Evolutionary conservation across 1,284 basidiomycete genomes (phyloP), one percentile per base, ranked within the genome.

Genomic region (Leccinum insigne): DNA sequence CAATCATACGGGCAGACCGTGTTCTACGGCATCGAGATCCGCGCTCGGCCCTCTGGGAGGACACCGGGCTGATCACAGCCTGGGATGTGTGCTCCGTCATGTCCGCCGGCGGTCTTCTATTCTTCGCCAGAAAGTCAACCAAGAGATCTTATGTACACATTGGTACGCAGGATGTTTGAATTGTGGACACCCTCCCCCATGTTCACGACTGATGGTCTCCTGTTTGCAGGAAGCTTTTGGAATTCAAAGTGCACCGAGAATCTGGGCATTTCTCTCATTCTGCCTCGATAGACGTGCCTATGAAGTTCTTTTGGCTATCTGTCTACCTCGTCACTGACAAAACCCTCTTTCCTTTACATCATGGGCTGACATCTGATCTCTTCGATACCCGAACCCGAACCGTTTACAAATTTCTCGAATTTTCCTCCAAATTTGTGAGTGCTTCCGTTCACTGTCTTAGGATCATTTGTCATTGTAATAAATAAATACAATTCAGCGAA

Each of bases 351-450:
- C 38, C 32, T 64, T 13, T 60, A 65, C 35, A 21, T 61, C 23
- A 7, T 14, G 26, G 26, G 26, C 42, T 44, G 38, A 23, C 10
- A 40, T 54, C 32, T 65, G 47, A 14, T 38, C 13, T 66, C 23
- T 68, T 66, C 38, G 66, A 66, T n/a, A 66, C 47, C 14, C 62
- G 54, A 66, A 67, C 60, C n/a, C 61, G 61, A 42, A 16, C 8
- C 38, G 67, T 67, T 35, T 66, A 66, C 42, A 62, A 54, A 13
- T 59, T 66, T 14, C 63, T 63, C 13, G 32, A 38, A 40, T 49
- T 32, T 21, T 2, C 9, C 63, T 60, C 63, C 5, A 32, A 10
- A n/a, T 2, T 60, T n/a, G 65, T 67, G 63, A 42, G 66, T 42
- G 3, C 11, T 42, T 16, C 42, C 16, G 4, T 26, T 26, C 26